These are phyloP conservation scores for Podospora fimiseda DNA, from an alignment of 495 filamentous ascomycete genomes.

Conservation along the genomic window DNA sequence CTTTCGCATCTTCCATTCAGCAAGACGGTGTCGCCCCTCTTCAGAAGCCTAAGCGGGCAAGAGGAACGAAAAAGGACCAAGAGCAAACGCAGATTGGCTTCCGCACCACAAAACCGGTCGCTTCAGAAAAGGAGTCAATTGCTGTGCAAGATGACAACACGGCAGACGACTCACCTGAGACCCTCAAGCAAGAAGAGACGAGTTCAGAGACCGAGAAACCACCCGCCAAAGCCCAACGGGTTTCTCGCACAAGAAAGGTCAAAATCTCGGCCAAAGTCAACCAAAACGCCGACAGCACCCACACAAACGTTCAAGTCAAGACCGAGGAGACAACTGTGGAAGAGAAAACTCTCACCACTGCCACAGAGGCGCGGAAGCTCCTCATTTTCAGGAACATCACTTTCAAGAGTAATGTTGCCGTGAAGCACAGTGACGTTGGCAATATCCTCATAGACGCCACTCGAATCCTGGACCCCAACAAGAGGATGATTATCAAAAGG, in stretches of 20 bases:
- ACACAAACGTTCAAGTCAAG: neutral
- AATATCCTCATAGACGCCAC: constrained; percentile 14
- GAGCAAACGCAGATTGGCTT: neutral
- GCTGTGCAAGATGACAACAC: neutral
- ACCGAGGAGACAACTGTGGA: neutral
- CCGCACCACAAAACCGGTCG: neutral
- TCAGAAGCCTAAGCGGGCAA: too few species aligned
- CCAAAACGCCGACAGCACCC: neutral
- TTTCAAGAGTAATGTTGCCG: constrained; percentile 1
- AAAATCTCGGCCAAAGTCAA: neutral
- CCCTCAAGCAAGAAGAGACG: neutral
- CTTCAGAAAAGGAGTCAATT: neutral
- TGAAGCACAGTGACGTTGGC: neutral
- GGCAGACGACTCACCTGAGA: neutral
- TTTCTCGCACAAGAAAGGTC: neutral
- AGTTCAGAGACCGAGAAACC: neutral
- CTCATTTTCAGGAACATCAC: constrained; percentile 12
- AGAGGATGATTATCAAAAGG: constrained; percentile 23
- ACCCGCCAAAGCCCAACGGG: neutral
- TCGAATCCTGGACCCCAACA: constrained; percentile 18
- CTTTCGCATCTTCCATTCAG: too few species aligned
- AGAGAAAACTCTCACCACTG: constrained; percentile 1
- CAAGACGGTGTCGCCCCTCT: neutral
- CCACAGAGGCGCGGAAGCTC: neutral
- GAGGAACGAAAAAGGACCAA: neutral